Conservation (phyloP, 768 basidiomycete genomes). For the Amyloporia xantha region DNA sequence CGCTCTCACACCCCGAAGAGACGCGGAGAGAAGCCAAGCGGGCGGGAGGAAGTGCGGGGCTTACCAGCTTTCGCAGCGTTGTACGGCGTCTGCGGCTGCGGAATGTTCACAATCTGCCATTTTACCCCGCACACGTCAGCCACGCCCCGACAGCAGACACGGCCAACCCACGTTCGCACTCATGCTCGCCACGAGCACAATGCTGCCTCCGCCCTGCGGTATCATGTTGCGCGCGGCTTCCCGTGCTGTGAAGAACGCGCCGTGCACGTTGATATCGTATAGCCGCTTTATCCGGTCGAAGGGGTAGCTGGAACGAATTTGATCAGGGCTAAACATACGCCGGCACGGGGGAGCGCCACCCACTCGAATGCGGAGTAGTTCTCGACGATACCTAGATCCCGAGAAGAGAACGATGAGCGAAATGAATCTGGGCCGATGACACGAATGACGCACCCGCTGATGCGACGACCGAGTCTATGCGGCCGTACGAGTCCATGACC, state of each 20-base stretch:
- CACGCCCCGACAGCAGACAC: neutral
- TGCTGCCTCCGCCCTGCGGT: slow-evolving; percentile 66
- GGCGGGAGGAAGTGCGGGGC: slow-evolving; percentile 7
- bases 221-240: slow-evolving; percentile 94
- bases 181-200: slow-evolving; percentile 88
- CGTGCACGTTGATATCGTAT: slow-evolving; percentile 92
- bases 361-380: slow-evolving; percentile 85
- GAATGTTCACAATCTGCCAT: slow-evolving; percentile 75
- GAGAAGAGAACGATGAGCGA: slow-evolving; percentile 1
- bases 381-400: slow-evolving; percentile 70
- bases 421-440: neutral
- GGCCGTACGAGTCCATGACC: slow-evolving; percentile 59
- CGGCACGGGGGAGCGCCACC: slow-evolving; percentile 22
- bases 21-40: slow-evolving; percentile 5
- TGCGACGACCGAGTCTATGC: slow-evolving; percentile 78
- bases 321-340: slow-evolving; percentile 3
- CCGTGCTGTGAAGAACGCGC: slow-evolving; percentile 91
- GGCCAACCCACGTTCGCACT: slow-evolving; percentile 69
- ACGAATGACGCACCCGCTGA: slow-evolving; percentile 63
- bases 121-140: slow-evolving; percentile 7
- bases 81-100: slow-evolving; percentile 92
- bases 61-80: slow-evolving; percentile 91
- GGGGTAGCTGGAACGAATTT: slow-evolving; percentile 55
- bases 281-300: slow-evolving; percentile 76
- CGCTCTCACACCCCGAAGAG: slow-evolving; percentile 4